A percentile compares a stretch with the other conserved stretches of the same genome.
These are phyloP conservation scores for Fusarium brachygibbosum DNA, from an alignment of 2,329 filamentous ascomycete species.

Conservation along the genomic window DNA sequence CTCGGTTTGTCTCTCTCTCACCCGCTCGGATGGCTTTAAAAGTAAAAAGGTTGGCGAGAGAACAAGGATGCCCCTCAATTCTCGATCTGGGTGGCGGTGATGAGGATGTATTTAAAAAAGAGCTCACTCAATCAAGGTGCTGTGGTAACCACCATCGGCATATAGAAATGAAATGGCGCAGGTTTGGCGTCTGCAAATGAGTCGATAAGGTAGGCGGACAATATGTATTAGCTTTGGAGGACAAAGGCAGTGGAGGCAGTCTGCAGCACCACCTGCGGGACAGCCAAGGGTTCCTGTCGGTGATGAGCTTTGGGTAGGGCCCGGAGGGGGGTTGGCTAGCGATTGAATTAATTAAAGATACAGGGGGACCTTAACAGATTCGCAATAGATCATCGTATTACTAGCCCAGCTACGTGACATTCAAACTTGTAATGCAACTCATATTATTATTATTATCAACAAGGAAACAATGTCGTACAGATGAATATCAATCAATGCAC, in stretches of 20 bases:
- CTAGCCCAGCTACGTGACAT: neutral
- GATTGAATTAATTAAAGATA: conserved; percentile 24
- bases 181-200: conserved; percentile 15
- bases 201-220: conserved; percentile 22
- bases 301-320: conserved; percentile 1
- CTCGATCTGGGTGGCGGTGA: conserved; percentile 8
- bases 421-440: neutral
- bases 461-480: conserved; percentile 9
- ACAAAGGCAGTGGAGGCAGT: neutral
- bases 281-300: conserved; percentile 15
- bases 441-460: neutral
- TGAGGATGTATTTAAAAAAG: neutral
- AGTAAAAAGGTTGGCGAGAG: conserved; percentile 11
- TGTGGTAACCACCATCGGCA: conserved; percentile 12
- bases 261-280: conserved; percentile 11
- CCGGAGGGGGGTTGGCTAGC: conserved; percentile 14
- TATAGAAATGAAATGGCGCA: conserved; percentile 35
- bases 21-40: neutral
- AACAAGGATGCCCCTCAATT: conserved; percentile 11
- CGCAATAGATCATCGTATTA: conserved; percentile 1
- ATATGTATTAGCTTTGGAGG: conserved; percentile 17
- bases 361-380: conserved; percentile 7
- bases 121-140: neutral
- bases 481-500: conserved; percentile 5
- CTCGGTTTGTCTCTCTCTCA: too few species aligned